A percentile compares a stretch with the other conserved stretches of the same genome.
Conservation (phyloP, 805 yeast genomes). For the Metschnikowia baotianmanensis region DNA sequence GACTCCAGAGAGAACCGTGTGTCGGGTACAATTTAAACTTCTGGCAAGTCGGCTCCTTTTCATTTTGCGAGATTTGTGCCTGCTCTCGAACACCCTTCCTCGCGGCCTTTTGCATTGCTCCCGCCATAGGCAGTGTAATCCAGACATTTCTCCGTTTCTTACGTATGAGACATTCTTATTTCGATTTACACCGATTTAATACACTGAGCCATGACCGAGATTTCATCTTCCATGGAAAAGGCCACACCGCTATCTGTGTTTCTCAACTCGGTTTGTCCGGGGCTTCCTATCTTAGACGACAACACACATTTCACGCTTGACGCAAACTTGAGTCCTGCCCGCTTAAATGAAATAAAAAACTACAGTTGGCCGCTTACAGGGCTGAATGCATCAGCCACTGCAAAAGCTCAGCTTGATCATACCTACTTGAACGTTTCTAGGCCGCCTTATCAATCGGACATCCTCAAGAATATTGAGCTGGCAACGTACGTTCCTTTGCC, state of each 20-base stretch:
- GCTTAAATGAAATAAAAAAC: constrained; percentile 11
- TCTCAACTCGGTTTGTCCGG: constrained; percentile 39
- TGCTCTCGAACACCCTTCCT: too few relatives aligned
- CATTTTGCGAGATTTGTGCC: too few relatives aligned
- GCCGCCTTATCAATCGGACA: constrained; percentile 28
- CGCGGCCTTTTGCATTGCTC: too few relatives aligned
- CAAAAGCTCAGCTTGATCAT: constrained; percentile 19
- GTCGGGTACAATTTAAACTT: too few relatives aligned
- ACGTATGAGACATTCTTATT: too few relatives aligned
- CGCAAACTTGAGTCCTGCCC: constrained; percentile 11
- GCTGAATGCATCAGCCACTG: constrained; percentile 16
- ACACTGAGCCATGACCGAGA: constrained; percentile 14
- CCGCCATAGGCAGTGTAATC: too few relatives aligned
- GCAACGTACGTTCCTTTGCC: constrained; percentile 54
- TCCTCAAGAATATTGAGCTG: constrained; percentile 38
- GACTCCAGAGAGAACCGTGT: too few relatives aligned
- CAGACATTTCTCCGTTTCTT: too few relatives aligned
- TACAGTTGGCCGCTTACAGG: constrained; percentile 29
- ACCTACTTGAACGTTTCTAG: constrained; percentile 37
- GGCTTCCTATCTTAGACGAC: constrained; percentile 29
- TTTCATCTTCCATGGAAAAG: constrained; percentile 14
- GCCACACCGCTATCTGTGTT: constrained; percentile 31
- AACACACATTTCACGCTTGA: constrained; percentile 33
- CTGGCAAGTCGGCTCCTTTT: too few relatives aligned
- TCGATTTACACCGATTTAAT: too few relatives aligned